Percentiles rank a stretch among this genome's conserved stretches.
These are phyloP conservation scores for Globisporangium echinulatum DNA, from an alignment of 352 stramenopile species.

Conservation along the genomic window DNA sequence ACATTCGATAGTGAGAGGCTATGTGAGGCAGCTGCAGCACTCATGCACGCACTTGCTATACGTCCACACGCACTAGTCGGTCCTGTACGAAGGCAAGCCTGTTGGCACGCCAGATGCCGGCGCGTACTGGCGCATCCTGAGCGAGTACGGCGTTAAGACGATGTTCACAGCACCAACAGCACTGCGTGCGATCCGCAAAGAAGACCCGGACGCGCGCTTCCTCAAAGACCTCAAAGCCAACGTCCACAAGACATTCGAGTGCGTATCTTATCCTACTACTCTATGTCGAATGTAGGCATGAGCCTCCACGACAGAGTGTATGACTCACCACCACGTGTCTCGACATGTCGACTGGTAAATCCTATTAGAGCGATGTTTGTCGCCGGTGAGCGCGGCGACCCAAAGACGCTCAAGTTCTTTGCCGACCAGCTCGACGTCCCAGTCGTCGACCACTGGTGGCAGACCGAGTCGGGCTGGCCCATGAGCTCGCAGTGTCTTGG, in stretches of 20 bases:
- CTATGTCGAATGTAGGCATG: too few relatives aligned
- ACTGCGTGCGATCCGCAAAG: slow-evolving; percentile 83
- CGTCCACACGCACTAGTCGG: slow-evolving; percentile 23
- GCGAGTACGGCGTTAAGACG: slow-evolving; percentile 76
- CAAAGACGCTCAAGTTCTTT: slow-evolving; percentile 83
- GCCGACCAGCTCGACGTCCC: slow-evolving; percentile 47
- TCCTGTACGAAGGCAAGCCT: slow-evolving; percentile 89
- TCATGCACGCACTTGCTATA: neutral
- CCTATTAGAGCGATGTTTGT: slow-evolving; percentile 66
- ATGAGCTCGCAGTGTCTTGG: slow-evolving; percentile 63
- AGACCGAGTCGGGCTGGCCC: slow-evolving; percentile 88
- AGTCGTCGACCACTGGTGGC: slow-evolving; percentile 89
- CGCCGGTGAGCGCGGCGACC: slow-evolving; percentile 83
- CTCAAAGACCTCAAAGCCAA: slow-evolving; percentile 36
- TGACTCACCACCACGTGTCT: neutral
- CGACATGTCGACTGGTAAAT: too few relatives aligned
- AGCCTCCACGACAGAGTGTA: too few relatives aligned
- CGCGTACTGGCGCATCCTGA: slow-evolving; percentile 84
- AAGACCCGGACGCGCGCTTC: slow-evolving; percentile 61
- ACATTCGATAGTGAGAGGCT: neutral
- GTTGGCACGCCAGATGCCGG: slow-evolving; percentile 81
- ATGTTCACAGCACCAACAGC: slow-evolving; percentile 92
- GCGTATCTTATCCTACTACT: slow-evolving; percentile 15
- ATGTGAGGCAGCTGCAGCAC: neutral
- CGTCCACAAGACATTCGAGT: slow-evolving; percentile 53